phyloP scores from a whole-genome alignment of 2,329 filamentous ascomycete genomes.

The Neophaeococcomyces aloes region DNA sequence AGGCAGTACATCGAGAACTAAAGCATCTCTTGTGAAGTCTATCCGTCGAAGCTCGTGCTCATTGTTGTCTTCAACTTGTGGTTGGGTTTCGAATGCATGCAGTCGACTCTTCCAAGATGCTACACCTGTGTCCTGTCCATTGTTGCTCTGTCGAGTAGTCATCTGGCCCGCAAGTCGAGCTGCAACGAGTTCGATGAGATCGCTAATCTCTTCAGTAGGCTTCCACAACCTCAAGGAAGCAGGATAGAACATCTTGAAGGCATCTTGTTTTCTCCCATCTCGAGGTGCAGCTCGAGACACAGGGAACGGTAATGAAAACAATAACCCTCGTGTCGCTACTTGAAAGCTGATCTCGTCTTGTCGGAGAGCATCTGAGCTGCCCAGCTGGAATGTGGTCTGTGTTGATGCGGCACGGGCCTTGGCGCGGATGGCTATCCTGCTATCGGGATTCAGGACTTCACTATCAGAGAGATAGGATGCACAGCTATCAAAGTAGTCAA shows the following conservation, averaged over 20 bases:
- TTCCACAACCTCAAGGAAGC: conserved; percentile 74
- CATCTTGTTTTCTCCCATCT: conserved; percentile 40
- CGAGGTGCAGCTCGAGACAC: conserved; percentile 53
- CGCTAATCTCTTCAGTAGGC: conserved; percentile 69
- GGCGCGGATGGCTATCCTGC: conserved; percentile 26
- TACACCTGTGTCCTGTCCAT: conserved; percentile 23
- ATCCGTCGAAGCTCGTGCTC: conserved; percentile 44
- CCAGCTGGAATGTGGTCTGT: conserved; percentile 40
- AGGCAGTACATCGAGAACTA: conserved; percentile 76
- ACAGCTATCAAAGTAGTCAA: conserved; percentile 74
- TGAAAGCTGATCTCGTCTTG: conserved; percentile 95
- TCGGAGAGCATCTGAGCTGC: conserved; percentile 62
- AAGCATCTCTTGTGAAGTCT: conserved; percentile 54
- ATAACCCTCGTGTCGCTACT: conserved; percentile 71
- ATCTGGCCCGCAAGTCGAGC: conserved; percentile 19
- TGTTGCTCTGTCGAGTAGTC: conserved; percentile 35
- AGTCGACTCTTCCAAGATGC: conserved; percentile 27
- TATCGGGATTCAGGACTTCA: conserved; percentile 69
- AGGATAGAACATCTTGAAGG: conserved; percentile 88
- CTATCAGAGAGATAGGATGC: conserved; percentile 78
- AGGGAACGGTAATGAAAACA: conserved; percentile 75
- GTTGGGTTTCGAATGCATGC: conserved; percentile 4
- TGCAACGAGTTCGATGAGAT: conserved; percentile 59
- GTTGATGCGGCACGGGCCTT: conserved; percentile 12
- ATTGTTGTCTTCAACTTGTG: conserved; percentile 8